Evolutionary conservation across 257 asterid species (phyloP).

Genomic region (Solanum gandarillasii): DNA sequence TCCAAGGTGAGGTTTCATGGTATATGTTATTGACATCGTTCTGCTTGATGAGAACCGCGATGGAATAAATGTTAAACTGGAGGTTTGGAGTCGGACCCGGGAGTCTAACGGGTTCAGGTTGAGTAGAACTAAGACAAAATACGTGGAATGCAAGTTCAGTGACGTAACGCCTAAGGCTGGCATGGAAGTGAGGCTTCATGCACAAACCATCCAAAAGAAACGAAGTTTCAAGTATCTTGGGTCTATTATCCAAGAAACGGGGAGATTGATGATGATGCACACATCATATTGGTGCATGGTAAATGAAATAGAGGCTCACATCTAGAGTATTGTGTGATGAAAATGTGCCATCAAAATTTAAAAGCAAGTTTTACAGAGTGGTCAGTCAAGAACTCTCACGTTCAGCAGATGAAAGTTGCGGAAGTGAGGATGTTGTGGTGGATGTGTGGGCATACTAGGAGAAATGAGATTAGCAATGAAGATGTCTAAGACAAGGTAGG

Average conservation of each 20-base stretch:
- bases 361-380: background rate
- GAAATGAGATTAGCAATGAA: background rate
- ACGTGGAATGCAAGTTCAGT: background rate
- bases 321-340: background rate
- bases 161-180: background rate
- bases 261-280: background rate
- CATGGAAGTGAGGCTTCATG: background rate
- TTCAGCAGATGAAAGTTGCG: too few relatives aligned
- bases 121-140: background rate
- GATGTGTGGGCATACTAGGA: background rate
- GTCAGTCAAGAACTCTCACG: too few relatives aligned
- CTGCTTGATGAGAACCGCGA: background rate
- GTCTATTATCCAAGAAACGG: background rate
- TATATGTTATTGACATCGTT: background rate
- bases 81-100: background rate
- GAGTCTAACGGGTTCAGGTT: background rate
- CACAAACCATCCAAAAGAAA: background rate
- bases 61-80: background rate
- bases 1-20: background rate
- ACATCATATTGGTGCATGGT: background rate
- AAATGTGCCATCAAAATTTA: background rate
- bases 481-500: background rate
- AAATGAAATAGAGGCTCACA: background rate
- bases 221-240: background rate
- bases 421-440: background rate